These are phyloP conservation scores for Penicillium griseofulvum DNA, from an alignment of 2,329 filamentous ascomycete species.

Conservation along the genomic window DNA sequence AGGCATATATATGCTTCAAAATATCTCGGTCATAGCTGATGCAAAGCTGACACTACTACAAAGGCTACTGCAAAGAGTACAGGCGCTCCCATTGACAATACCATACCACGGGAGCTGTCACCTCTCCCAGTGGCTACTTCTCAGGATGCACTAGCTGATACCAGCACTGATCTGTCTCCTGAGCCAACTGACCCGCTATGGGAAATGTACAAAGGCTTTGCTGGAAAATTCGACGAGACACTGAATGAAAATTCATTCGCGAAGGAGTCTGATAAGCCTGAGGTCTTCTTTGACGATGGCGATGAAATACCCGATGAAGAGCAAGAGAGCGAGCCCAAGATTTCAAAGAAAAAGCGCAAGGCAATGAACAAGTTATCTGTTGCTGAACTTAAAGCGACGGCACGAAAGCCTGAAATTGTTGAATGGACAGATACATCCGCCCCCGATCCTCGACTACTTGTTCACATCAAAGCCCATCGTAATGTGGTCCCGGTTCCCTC, in stretches of 20 bases:
- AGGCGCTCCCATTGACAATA: conserved; percentile 2
- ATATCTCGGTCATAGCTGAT: not conserved
- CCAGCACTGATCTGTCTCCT: conserved; percentile 49
- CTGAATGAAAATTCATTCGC: conserved; percentile 62
- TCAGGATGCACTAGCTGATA: conserved; percentile 41
- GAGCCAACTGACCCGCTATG: conserved; percentile 73
- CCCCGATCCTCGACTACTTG: conserved; percentile 79
- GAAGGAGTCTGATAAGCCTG: conserved; percentile 73
- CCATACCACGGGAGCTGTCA: conserved; percentile 4
- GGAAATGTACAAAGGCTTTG: conserved; percentile 78
- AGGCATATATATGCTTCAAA: conserved; percentile 18
- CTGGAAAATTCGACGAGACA: conserved; percentile 71
- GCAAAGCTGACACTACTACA: conserved; percentile 14
- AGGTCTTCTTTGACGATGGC: conserved; percentile 79
- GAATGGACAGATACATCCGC: conserved; percentile 97
- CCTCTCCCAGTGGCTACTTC: conserved; percentile 8
- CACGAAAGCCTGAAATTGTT: conserved; percentile 86
- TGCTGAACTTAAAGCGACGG: conserved; percentile 89
- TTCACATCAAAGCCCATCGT: conserved; percentile 90
- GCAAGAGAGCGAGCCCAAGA: conserved; percentile 60
- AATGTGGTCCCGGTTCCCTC: conserved; percentile 92
- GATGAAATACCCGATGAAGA: conserved; percentile 81
- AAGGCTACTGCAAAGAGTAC: conserved; percentile 20
- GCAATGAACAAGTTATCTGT: conserved; percentile 88
- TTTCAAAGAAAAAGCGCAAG: conserved; percentile 96